Conservation (phyloP, 2,329 filamentous ascomycete genomes). For the Pseudogymnoascus sp. region DNA sequence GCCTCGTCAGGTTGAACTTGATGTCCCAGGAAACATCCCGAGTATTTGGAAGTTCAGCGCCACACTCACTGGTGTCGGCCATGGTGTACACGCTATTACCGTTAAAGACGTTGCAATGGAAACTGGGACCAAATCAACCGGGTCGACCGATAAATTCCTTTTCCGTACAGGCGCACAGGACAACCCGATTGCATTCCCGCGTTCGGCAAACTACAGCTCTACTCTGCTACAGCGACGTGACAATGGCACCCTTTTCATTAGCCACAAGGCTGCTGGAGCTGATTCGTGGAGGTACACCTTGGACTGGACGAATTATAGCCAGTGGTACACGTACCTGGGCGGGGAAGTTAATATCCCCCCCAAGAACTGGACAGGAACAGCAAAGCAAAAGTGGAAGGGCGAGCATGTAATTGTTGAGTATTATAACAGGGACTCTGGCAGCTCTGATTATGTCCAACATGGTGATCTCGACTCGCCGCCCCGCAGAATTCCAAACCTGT, state of each 20-base stretch:
- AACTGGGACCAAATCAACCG: conserved; percentile 30
- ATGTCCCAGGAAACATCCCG: conserved; percentile 43
- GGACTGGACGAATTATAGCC: conserved; percentile 28
- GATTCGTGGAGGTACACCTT: conserved; percentile 37
- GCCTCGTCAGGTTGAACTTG: conserved; percentile 27
- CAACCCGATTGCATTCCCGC: conserved; percentile 52
- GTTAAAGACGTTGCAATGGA: conserved; percentile 41
- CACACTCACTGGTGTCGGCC: conserved; percentile 44
- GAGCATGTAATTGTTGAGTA: conserved; percentile 56
- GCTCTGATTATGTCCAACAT: conserved; percentile 51
- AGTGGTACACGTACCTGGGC: conserved; percentile 47
- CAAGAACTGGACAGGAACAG: conserved; percentile 47
- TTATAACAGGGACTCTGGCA: conserved; percentile 50
- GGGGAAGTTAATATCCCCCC: conserved; percentile 39
- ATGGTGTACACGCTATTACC: conserved; percentile 51
- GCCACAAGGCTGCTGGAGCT: conserved; percentile 51
- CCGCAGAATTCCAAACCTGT: conserved; percentile 54
- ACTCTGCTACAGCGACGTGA: conserved; percentile 37
- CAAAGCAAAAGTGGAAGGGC: conserved; percentile 49
- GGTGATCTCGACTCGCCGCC: conserved; percentile 40
- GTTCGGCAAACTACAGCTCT: conserved; percentile 47
- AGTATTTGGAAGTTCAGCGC: conserved; percentile 44
- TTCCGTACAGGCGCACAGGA: conserved; percentile 47
- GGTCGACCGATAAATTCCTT: conserved; percentile 47
- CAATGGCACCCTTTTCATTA: conserved; percentile 34